phyloP scores from a whole-genome alignment of 495 filamentous ascomycete genomes.

The Talaromyces nanjingensis region DNA sequence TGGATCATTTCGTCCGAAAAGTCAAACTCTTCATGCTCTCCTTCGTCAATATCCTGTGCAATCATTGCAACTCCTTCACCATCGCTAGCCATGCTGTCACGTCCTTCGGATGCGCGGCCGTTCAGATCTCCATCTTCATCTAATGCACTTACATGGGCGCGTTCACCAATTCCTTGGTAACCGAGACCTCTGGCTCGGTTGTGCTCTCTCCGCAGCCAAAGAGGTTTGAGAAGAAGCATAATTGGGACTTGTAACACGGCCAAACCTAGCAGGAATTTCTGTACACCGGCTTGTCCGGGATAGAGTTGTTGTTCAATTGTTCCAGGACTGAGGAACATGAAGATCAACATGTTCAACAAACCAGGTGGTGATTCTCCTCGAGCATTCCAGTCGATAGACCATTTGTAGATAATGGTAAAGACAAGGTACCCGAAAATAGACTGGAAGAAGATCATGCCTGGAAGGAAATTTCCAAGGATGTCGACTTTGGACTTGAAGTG shows the following conservation, averaged over 20 bases:
- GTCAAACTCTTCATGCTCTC: conserved; percentile 92
- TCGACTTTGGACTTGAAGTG: conserved; percentile 93
- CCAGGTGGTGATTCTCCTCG: conserved; percentile 64
- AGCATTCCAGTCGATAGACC: conserved; percentile 80
- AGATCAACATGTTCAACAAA: conserved; percentile 97
- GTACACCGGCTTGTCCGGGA: conserved; percentile 63
- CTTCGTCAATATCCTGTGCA: conserved; percentile 70
- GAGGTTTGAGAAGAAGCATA: conserved; percentile 88
- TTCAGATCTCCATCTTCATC: conserved; percentile 66
- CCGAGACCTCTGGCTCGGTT: conserved; percentile 80
- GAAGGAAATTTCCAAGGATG: conserved; percentile 93
- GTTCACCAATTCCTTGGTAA: conserved; percentile 88
- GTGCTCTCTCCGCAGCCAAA: conserved; percentile 87
- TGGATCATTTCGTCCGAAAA: conserved; percentile 97
- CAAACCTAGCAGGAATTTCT: conserved; percentile 72
- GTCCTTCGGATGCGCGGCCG: conserved; percentile 34
- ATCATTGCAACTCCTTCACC: conserved; percentile 90
- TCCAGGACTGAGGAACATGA: conserved; percentile 94
- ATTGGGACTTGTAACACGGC: conserved; percentile 83
- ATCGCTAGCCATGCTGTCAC: conserved; percentile 69
- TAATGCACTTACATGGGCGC: conserved; percentile 75
- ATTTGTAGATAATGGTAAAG: conserved; percentile 92
- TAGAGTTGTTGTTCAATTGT: conserved; percentile 64
- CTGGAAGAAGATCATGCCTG: conserved; percentile 99
- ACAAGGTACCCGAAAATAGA: conserved; percentile 97